Evolutionary conservation across 441 rosid species (phyloP), one percentile per base, ranked within the genome.

Genomic region (Gossypium davidsonii): DNA sequence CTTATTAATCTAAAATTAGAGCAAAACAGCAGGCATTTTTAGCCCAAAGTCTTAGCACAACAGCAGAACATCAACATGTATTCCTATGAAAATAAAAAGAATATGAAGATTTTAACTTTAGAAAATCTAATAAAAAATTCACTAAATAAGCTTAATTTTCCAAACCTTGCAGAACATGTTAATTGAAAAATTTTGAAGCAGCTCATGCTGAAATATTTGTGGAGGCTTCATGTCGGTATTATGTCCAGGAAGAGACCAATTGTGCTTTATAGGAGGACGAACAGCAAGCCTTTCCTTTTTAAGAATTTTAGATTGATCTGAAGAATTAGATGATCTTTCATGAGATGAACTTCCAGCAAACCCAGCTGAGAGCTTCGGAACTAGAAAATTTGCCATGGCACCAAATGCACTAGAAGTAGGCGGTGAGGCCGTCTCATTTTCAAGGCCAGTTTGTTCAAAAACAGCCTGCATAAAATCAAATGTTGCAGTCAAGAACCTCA

Each of bases 381-480:
- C 99, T 73, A 96, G 96, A 87, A 93, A 93, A 83, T 85, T 91
- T 83, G 99, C 98, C 99, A 96, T 90, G 64, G 97, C 98, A 82
- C 98, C 93, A 67, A 96, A 93, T 73, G 99, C 96, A 78, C 86
- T 87, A 71, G 95, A 85, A 73, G 92, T 48, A 79, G 91, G 86
- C 61, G 88, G 52, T 58, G 89, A 31, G 61, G 86, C 65, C 46
- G 75, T 74, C 82, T 89, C 91, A 75, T 80, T 86, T 73, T 88
- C 97, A 72, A 82, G 79, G 72, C 86, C 85, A 70, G 85, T 78
- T 80, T 90, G 85, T 70, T 86, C 98, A 87, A 96, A 90, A 75
- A 88, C 90, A 73, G 92, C 84, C 99, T 94, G 88, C 76, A 78
- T 51, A 44, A 73, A 76, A 82, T 79, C 79, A 83, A 80, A 73